A percentile compares a stretch with the other conserved stretches of the same genome.
These are phyloP conservation scores for Yamadazyma sp. DNA, from an alignment of 1,139 yeast genomes.

Conservation along the genomic window DNA sequence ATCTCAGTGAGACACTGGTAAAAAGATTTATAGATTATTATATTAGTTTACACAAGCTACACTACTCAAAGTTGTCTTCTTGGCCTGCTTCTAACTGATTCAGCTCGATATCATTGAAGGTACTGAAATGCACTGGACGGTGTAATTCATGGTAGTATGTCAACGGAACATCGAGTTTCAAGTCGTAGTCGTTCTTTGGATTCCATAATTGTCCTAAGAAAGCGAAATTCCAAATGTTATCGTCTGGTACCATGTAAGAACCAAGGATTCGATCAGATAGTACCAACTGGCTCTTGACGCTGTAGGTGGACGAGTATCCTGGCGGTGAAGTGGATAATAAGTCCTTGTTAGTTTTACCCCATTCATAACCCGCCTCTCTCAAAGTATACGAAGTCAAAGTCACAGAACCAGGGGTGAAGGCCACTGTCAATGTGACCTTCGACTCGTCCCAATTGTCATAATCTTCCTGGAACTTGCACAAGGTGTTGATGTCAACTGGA, in stretches of 20 bases:
- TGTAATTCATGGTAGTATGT: conserved; percentile 84
- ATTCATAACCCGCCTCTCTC: conserved; percentile 63
- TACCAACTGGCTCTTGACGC: conserved; percentile 65
- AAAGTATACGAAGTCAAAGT: conserved; percentile 68
- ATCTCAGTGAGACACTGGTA: conserved; percentile 50
- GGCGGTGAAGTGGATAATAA: conserved; percentile 51
- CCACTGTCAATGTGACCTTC: conserved; percentile 61
- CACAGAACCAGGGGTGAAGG: conserved; percentile 83
- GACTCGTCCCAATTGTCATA: conserved; percentile 31
- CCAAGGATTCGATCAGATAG: conserved; percentile 79
- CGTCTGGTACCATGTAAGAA: conserved; percentile 82
- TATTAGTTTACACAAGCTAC: neutral
- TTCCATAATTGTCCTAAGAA: conserved; percentile 88
- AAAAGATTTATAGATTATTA: neutral
- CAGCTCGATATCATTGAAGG: conserved; percentile 68
- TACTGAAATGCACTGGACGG: conserved; percentile 82
- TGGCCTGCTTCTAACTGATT: conserved; percentile 65
- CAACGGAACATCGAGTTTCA: conserved; percentile 77
- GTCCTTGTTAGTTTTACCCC: conserved; percentile 75
- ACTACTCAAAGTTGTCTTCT: conserved; percentile 57
- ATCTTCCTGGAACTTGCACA: conserved; percentile 44
- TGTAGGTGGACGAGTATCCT: conserved; percentile 64
- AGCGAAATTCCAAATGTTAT: conserved; percentile 86
- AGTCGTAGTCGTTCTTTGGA: conserved; percentile 53
- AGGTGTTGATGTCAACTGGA: conserved; percentile 71